phyloP scores from a whole-genome alignment of 768 basidiomycete species.

The Mrakia gelida region DNA sequence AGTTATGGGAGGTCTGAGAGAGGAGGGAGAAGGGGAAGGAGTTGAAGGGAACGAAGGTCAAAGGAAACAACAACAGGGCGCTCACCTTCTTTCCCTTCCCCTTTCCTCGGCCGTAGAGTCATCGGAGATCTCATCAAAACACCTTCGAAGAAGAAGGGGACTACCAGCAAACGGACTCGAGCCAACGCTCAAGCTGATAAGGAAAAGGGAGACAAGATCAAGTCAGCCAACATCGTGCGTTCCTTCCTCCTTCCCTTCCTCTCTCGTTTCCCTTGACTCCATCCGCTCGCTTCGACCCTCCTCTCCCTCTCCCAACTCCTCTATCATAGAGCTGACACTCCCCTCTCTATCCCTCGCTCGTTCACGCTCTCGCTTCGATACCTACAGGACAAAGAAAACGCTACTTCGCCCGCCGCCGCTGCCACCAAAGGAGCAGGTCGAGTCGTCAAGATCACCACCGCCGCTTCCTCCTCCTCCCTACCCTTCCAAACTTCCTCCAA shows the following conservation, averaged over 20 bases:
- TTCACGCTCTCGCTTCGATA: too few species aligned
- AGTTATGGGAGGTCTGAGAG: neutral
- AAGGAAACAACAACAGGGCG: conserved; percentile 10
- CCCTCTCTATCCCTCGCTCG: neutral
- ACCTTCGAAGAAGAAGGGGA: conserved; percentile 19
- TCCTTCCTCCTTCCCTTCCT: neutral
- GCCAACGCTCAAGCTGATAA: conserved; percentile 2
- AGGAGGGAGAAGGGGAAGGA: neutral
- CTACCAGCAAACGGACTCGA: neutral
- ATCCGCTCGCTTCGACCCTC: neutral
- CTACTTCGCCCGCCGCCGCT: neutral
- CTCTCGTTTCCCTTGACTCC: neutral
- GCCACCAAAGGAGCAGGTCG: neutral
- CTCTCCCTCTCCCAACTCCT: neutral
- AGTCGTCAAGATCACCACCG: conserved; percentile 15
- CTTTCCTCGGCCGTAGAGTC: neutral
- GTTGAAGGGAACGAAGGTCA: neutral
- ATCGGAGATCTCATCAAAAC: conserved; percentile 30
- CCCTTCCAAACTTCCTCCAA: neutral
- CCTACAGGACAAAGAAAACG: neutral
- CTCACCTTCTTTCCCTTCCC: conserved; percentile 1
- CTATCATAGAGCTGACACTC: neutral
- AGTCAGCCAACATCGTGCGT: neutral
- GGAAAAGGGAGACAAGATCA: conserved; percentile 2
- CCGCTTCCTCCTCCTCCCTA: neutral